These are phyloP conservation scores for Ajuga chamaepitys DNA, from an alignment of 257 asterid species.

Conservation along the genomic window DNA sequence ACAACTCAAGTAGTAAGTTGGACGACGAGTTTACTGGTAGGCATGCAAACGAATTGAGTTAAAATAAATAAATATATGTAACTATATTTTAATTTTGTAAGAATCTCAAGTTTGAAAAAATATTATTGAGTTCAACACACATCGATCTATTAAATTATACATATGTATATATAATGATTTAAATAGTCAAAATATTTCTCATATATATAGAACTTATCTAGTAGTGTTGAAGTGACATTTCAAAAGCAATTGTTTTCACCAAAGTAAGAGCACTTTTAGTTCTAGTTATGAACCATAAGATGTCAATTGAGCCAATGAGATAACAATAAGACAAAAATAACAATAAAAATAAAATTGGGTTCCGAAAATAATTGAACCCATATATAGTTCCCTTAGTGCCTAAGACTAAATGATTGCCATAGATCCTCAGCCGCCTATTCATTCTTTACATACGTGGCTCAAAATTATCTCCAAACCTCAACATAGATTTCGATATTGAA, in stretches of 20 bases:
- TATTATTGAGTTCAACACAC: too few species aligned
- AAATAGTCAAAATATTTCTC: too few species aligned
- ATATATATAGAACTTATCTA: too few species aligned
- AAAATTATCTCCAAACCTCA: background rate
- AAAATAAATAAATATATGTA: too few species aligned
- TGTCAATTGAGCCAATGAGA: background rate
- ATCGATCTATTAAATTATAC: too few species aligned
- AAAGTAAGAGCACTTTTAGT: too few species aligned
- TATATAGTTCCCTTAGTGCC: constrained; percentile 12
- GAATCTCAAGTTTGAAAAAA: too few species aligned
- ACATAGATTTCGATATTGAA: too few species aligned
- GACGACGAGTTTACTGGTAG: background rate
- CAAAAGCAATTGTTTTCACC: background rate
- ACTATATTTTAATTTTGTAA: too few species aligned
- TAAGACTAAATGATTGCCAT: constrained; percentile 4
- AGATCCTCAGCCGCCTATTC: background rate
- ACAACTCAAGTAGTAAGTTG: background rate
- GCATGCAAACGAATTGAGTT: too few species aligned
- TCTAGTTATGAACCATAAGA: background rate
- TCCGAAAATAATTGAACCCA: background rate
- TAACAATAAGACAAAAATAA: background rate
- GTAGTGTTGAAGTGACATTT: background rate
- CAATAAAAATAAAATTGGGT: background rate
- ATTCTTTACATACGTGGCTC: constrained; percentile 10
- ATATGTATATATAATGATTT: too few species aligned